Evolutionary conservation across 2,329 filamentous ascomycete species (phyloP).

Genomic region (Paecilomyces sp.): DNA sequence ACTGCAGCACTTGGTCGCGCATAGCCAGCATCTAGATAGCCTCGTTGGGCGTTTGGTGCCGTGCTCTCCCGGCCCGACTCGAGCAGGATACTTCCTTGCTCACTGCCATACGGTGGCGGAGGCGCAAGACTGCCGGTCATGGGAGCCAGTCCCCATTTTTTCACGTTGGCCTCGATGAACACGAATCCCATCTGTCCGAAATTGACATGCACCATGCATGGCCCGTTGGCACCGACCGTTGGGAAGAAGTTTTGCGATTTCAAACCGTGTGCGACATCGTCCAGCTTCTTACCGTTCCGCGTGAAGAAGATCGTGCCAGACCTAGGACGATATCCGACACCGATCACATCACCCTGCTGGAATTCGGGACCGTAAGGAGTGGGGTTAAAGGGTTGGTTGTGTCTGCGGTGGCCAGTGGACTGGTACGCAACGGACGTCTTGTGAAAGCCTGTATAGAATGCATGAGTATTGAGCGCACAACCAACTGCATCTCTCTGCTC

Average conservation of each 20-base stretch:
- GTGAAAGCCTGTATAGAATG: constrained; percentile 62
- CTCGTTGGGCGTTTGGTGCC: constrained; percentile 28
- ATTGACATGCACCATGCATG: constrained; percentile 89
- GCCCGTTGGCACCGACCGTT: constrained; percentile 91
- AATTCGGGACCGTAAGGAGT: constrained; percentile 76
- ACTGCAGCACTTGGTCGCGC: constrained; percentile 73
- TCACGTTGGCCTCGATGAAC: constrained; percentile 98
- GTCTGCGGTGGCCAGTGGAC: constrained; percentile 76
- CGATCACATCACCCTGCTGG: constrained; percentile 91
- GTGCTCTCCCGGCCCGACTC: constrained; percentile 66
- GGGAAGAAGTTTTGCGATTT: constrained; percentile 98
- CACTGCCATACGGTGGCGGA: constrained; percentile 91
- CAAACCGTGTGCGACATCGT: constrained; percentile 86
- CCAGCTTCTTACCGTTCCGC: constrained; percentile 92
- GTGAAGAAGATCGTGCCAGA: constrained; percentile 97
- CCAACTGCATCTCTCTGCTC: background rate
- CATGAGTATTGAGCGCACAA: constrained; percentile 7
- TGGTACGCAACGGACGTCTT: constrained; percentile 88
- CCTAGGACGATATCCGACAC: constrained; percentile 87
- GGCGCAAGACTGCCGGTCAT: constrained; percentile 93
- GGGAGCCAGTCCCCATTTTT: constrained; percentile 97
- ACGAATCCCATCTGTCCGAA: constrained; percentile 97
- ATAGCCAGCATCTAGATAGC: constrained; percentile 55
- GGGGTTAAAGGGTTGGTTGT: constrained; percentile 83
- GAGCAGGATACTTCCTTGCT: constrained; percentile 91